Conservation (phyloP, 2,329 filamentous ascomycete species). For the Aphanocladium album region DNA sequence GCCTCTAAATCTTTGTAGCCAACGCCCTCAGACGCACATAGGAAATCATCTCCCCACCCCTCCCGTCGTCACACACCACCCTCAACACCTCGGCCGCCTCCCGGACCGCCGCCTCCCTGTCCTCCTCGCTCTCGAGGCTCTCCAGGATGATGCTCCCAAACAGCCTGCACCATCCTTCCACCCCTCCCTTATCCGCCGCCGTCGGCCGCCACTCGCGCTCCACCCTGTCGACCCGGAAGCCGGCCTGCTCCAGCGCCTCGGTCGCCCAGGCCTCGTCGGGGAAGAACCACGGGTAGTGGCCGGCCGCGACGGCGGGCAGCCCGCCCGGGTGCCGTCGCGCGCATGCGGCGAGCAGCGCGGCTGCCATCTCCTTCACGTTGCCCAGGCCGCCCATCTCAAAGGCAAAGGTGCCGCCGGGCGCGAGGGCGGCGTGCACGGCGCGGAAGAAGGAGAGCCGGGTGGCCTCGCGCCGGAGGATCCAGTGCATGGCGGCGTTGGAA, state of each 20-base stretch:
- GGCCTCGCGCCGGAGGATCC: slow-evolving; percentile 49
- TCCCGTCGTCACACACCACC: slow-evolving; percentile 48
- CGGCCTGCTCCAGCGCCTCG: slow-evolving; percentile 39
- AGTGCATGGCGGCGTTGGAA: slow-evolving; percentile 63
- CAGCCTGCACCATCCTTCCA: slow-evolving; percentile 61
- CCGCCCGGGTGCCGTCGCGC: slow-evolving; percentile 40
- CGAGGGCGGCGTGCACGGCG: slow-evolving; percentile 46
- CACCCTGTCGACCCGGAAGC: slow-evolving; percentile 44
- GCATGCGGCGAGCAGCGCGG: slow-evolving; percentile 51
- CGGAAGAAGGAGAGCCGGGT: slow-evolving; percentile 48
- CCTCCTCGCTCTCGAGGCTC: slow-evolving; percentile 35
- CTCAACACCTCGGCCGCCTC: slow-evolving; percentile 52
- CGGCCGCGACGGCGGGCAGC: slow-evolving; percentile 38
- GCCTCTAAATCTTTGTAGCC: slow-evolving; percentile 36
- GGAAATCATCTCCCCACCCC: slow-evolving; percentile 50
- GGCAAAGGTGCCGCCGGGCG: slow-evolving; percentile 51
- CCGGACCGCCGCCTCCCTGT: slow-evolving; percentile 47
- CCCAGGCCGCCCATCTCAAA: slow-evolving; percentile 71
- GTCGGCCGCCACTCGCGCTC: slow-evolving; percentile 65
- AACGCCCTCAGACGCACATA: slow-evolving; percentile 52
- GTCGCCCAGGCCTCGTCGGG: slow-evolving; percentile 58
- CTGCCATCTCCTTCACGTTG: slow-evolving; percentile 59
- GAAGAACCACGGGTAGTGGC: slow-evolving; percentile 65
- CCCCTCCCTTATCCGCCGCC: slow-evolving; percentile 49
- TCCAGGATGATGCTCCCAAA: slow-evolving; percentile 59